Base-by-base conservation (phyloP, 2,329 filamentous ascomycete genomes). In the Calonectria multiphialidica region DNA sequence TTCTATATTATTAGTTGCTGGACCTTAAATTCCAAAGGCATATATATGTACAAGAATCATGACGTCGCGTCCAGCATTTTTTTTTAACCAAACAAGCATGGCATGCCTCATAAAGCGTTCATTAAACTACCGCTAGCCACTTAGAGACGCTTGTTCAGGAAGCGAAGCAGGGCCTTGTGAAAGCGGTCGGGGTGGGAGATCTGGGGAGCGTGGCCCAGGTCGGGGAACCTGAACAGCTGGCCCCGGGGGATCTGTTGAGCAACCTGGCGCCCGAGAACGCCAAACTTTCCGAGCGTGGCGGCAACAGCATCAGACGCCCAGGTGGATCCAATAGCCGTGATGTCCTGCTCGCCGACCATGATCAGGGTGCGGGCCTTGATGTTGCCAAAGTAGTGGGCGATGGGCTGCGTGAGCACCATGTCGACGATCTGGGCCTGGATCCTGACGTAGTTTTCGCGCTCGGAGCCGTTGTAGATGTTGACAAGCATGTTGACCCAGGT, bases 401-500 rank as follows among this genome's bases (percentile, higher is more conserved):
- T 82, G 2, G 88, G 88, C 70, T 88, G 86, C 23, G 87, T 88
- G 67, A 90, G 82, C n/a, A 90, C 86, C 82, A 89, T 86, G 76
- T 90, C 89, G n/a, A 88, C 87, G 18, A 87, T 84, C 50, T 84
- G 84, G 23, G 88, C 89, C 82, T 88, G 86, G 74, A 86, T 85
- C 66, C 80, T 86, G 18, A 86, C 82, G 71, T 86, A 90, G 40
- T 81, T 80, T 28, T 81, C 77, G 37, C 84, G 85, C 73, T 84
- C 72, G 33, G 83, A 82, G 8, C 88, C 86, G 66, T 84, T 74
- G 81, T 90, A 90, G 63, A 90, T 83, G 68, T 87, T 86, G 70
- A 85, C 83, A 18, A 89, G 83, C 89, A 90, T 90, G 50, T 85
- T 84, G 62, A 89, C 88, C 88, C 88, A 90, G 15, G 84, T 80